phyloP scores from a whole-genome alignment of 768 basidiomycete species.

The Boletus pseudopeckii region DNA sequence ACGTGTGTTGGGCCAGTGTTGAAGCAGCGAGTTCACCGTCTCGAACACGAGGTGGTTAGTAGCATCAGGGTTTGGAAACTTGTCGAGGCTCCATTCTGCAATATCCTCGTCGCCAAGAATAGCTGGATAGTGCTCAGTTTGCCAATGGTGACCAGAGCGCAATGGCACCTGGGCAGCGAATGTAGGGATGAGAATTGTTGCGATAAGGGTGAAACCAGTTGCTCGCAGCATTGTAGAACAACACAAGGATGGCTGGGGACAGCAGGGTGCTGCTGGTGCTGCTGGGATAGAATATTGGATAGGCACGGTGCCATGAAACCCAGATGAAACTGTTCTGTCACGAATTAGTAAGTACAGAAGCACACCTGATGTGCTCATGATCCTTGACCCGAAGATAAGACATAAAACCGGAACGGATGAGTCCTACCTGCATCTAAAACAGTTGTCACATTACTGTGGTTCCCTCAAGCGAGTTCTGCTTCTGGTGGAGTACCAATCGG shows the following conservation, averaged over 20 bases:
- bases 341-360: too few species aligned
- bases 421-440: too few species aligned
- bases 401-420: too few species aligned
- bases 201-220: neutral
- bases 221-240: neutral
- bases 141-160: neutral
- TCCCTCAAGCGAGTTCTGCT: too few species aligned
- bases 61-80: constrained; percentile 21
- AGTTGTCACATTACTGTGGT: too few species aligned
- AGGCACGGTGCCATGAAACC: too few species aligned
- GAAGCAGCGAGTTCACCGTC: constrained; percentile 30
- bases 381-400: too few species aligned
- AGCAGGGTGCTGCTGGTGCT: too few species aligned
- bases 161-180: constrained; percentile 12
- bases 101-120: neutral
- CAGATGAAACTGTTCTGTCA: too few species aligned
- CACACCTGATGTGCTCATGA: too few species aligned
- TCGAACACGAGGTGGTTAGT: constrained; percentile 27
- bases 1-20: constrained; percentile 46
- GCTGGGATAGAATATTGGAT: too few species aligned
- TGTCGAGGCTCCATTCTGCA: constrained; percentile 23
- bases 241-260: neutral
- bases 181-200: neutral
- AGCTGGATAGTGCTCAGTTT: neutral
- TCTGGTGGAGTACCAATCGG: too few species aligned